Conservation (phyloP, 176 grass and related monocot species). For the Lolium rigidum region DNA sequence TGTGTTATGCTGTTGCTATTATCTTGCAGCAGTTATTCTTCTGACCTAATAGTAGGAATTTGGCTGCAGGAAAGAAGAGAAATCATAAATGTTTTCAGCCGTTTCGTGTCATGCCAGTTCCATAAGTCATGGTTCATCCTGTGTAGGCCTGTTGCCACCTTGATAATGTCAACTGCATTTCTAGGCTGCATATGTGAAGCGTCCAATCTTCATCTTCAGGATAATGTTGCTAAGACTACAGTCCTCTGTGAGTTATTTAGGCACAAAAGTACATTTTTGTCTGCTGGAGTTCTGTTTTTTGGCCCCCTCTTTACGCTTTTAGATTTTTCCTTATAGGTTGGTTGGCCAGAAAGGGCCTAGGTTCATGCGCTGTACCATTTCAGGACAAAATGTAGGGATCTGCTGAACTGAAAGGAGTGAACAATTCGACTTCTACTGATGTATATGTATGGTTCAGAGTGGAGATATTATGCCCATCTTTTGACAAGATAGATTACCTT, state of each 20-base stretch:
- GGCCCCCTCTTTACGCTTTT: background rate
- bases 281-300: background rate
- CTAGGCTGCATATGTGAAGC: constrained; percentile 6
- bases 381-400: background rate
- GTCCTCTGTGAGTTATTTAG: constrained; percentile 27
- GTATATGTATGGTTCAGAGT: background rate
- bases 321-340: background rate
- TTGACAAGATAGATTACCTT: background rate
- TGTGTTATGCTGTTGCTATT: background rate
- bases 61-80: background rate
- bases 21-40: constrained; percentile 27
- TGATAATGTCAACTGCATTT: background rate
- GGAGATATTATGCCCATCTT: background rate
- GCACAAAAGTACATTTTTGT: constrained; percentile 16
- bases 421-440: background rate
- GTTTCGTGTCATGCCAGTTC: background rate
- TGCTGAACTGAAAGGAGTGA: background rate
- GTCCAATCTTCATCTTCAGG: background rate
- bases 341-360: constrained; percentile 36
- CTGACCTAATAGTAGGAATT: constrained; percentile 22
- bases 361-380: background rate
- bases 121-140: constrained; percentile 27
- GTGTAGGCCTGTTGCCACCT: constrained; percentile 3
- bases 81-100: constrained; percentile 16
- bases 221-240: constrained; percentile 11